These are phyloP conservation scores for Priceomyces medius DNA, from an alignment of 805 yeast species.

Conservation along the genomic window DNA sequence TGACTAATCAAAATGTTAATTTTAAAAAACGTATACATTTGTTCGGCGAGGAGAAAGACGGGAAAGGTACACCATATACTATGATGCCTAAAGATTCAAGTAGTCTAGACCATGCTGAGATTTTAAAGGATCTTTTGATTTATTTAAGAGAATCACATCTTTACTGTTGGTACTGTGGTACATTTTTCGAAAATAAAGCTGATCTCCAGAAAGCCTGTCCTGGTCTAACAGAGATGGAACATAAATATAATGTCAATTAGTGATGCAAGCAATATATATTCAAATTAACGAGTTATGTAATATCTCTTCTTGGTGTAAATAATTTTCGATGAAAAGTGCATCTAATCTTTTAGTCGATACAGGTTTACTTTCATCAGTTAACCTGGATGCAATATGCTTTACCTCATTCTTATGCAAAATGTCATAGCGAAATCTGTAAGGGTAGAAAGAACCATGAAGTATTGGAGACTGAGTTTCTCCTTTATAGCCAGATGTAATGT, in stretches of 20 bases:
- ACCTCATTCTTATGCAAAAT: slow-evolving; percentile 12
- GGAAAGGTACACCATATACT: not conserved
- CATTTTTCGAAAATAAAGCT: slow-evolving; percentile 27
- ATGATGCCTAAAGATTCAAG: not conserved
- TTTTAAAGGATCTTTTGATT: slow-evolving; percentile 29
- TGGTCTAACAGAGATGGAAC: slow-evolving; percentile 46
- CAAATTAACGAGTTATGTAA: slow-evolving; percentile 5
- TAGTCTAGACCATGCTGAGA: slow-evolving; percentile 15
- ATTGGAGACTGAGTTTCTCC: slow-evolving; percentile 19
- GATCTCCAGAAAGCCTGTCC: slow-evolving; percentile 50
- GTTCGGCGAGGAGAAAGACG: not conserved
- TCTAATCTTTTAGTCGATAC: slow-evolving; percentile 18
- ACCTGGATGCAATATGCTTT: slow-evolving; percentile 7
- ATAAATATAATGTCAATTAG: slow-evolving; percentile 16
- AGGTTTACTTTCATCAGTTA: slow-evolving; percentile 16
- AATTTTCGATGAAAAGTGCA: slow-evolving; percentile 14
- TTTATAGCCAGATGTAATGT: slow-evolving; percentile 9
- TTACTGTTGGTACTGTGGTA: slow-evolving; percentile 56
- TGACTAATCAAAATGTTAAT: not conserved
- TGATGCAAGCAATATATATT: not conserved
- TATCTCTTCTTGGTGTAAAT: slow-evolving; percentile 12
- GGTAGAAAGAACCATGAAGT: slow-evolving; percentile 15
- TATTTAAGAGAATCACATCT: slow-evolving; percentile 38
- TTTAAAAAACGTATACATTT: slow-evolving; percentile 1
- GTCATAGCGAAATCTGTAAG: slow-evolving; percentile 19